Conservation (phyloP, 371 early-diverging fungal species). For the Capillidium rhysosporum region DNA sequence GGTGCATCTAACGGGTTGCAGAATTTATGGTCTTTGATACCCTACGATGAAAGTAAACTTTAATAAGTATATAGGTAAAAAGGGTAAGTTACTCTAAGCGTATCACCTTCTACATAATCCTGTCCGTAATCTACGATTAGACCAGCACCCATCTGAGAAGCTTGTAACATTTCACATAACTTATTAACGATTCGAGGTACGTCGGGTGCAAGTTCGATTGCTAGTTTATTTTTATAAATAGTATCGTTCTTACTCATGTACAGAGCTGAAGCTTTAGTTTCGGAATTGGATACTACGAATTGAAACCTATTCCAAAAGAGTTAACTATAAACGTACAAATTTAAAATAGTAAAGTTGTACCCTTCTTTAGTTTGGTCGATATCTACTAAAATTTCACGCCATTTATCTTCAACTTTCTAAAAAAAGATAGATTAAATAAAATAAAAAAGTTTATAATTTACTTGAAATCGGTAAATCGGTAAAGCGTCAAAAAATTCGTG, state of each 20-base stretch:
- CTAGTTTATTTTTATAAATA: neutral
- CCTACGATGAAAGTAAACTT: constrained; percentile 22
- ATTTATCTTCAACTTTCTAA: constrained; percentile 48
- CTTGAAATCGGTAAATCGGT: constrained; percentile 72
- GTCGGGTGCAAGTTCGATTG: constrained; percentile 71
- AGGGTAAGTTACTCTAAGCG: constrained; percentile 53
- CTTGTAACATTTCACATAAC: neutral
- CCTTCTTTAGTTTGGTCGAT: constrained; percentile 36
- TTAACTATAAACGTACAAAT: neutral
- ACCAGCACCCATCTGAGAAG: constrained; percentile 40
- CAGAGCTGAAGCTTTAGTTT: neutral
- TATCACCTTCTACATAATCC: constrained; percentile 49
- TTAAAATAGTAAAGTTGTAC: constrained; percentile 8
- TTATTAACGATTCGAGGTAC: constrained; percentile 22
- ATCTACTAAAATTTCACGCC: constrained; percentile 81
- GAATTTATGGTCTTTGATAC: constrained; percentile 66
- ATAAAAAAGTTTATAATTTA: constrained; percentile 9
- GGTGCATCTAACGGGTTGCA: constrained; percentile 52
- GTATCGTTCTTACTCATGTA: neutral
- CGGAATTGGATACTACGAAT: too few species aligned
- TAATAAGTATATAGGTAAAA: neutral
- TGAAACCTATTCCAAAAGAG: neutral
- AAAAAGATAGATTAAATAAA: neutral
- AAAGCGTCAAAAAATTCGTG: constrained; percentile 97
- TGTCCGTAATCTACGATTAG: constrained; percentile 83